phyloP scores from a whole-genome alignment of 805 yeast species.

The Sporopachydermia lactativora region DNA sequence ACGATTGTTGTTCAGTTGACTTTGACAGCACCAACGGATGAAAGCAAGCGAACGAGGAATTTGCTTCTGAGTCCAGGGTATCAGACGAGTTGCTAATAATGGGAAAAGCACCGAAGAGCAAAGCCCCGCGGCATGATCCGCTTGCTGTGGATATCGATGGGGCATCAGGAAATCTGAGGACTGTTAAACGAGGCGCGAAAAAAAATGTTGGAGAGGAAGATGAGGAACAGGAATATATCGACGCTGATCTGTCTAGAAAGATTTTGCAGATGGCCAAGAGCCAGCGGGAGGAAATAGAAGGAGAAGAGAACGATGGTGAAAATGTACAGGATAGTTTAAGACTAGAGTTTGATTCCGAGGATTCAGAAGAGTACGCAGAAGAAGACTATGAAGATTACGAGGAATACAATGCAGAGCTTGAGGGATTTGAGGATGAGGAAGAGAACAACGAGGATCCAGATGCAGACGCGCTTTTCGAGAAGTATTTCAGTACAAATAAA shows the following conservation, averaged over 20 bases:
- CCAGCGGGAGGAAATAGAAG: constrained; percentile 83
- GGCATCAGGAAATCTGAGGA: constrained; percentile 56
- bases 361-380: constrained; percentile 22
- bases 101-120: constrained; percentile 23
- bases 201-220: constrained; percentile 15
- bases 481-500: constrained; percentile 29
- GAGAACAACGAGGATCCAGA: constrained; percentile 59
- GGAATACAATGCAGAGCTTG: constrained; percentile 24
- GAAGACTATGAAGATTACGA: constrained; percentile 18
- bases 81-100: neutral
- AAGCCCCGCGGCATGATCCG: constrained; percentile 64
- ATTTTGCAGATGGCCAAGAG: constrained; percentile 81
- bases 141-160: constrained; percentile 65
- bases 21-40: too few relatives aligned
- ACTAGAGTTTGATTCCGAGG: constrained; percentile 10
- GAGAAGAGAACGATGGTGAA: constrained; percentile 34
- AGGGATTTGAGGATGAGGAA: constrained; percentile 38
- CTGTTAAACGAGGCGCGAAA: constrained; percentile 16
- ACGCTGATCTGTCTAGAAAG: constrained; percentile 70
- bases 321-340: constrained; percentile 15
- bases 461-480: constrained; percentile 75
- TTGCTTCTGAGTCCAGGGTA: constrained; percentile 2
- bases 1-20: too few relatives aligned
- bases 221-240: constrained; percentile 55
- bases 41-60: too few relatives aligned